phyloP scores from a whole-genome alignment of 345 rosid species.

The Crucihimalaya himalaica region DNA sequence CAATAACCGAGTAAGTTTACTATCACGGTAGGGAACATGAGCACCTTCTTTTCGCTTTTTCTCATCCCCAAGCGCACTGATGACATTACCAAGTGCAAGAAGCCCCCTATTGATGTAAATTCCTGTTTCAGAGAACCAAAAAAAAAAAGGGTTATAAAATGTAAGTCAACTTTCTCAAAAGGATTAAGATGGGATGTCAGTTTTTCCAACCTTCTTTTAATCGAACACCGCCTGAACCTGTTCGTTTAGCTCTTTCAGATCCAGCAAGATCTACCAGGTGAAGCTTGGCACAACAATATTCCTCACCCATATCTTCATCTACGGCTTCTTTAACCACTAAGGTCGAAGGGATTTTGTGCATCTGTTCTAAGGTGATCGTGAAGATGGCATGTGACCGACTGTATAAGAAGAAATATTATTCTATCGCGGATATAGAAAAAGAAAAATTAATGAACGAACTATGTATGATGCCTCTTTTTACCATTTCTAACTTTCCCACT shows the following conservation, averaged over 20 bases:
- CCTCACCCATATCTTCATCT: constrained; percentile 65
- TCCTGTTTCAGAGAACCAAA: constrained; percentile 47
- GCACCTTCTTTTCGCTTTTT: constrained; percentile 80
- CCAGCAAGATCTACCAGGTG: constrained; percentile 93
- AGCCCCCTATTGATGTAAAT: constrained; percentile 83
- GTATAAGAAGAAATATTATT: not conserved
- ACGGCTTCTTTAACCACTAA: constrained; percentile 46
- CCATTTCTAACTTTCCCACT: constrained; percentile 6
- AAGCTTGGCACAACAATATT: constrained; percentile 76
- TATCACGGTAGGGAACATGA: constrained; percentile 87
- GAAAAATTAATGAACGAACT: not conserved
- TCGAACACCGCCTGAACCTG: constrained; percentile 81
- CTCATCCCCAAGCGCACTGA: constrained; percentile 86
- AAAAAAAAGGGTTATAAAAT: constrained; percentile 5
- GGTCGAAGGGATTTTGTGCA: constrained; percentile 53
- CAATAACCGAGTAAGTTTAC: constrained; percentile 80
- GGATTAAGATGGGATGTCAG: constrained; percentile 24
- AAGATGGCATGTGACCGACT: constrained; percentile 95
- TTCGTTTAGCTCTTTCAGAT: constrained; percentile 85
- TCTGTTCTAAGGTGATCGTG: constrained; percentile 86
- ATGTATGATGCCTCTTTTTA: not conserved
- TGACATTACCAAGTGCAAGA: constrained; percentile 89
- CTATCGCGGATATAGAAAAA: not conserved
- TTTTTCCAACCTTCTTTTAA: constrained; percentile 67
- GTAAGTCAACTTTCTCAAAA: constrained; percentile 2